phyloP scores from a whole-genome alignment of 2,329 filamentous ascomycete species.

The Ophiocordyceps camponoti-saundersi region DNA sequence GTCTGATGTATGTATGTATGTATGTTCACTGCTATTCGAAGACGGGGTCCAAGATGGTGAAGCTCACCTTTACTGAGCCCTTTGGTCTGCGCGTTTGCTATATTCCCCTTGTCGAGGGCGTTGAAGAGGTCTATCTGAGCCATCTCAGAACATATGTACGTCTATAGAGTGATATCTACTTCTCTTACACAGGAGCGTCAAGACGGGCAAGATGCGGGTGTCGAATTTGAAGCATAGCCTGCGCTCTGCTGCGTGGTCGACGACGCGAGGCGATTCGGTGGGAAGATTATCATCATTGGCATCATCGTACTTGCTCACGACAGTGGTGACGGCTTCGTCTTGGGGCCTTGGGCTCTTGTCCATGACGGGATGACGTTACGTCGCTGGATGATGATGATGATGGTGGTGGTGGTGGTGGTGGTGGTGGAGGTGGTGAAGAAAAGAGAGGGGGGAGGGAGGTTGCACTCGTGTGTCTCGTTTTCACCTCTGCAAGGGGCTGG shows the following conservation, averaged over 20 bases:
- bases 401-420: too few species aligned
- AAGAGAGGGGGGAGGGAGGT: too few species aligned
- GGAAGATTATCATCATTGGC: too few species aligned
- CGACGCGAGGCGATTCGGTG: slow-evolving; percentile 5
- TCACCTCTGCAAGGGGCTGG: too few species aligned
- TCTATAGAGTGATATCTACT: too few species aligned
- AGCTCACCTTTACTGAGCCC: slow-evolving; percentile 19
- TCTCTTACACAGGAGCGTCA: slow-evolving; percentile 32
- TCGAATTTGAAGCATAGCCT: slow-evolving; percentile 37
- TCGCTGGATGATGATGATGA: too few species aligned
- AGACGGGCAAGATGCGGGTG: slow-evolving; percentile 31
- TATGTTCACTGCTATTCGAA: neutral
- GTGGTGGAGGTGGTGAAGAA: too few species aligned
- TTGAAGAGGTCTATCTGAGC: slow-evolving; percentile 24
- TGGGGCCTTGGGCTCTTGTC: too few species aligned
- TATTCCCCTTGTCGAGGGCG: slow-evolving; percentile 24
- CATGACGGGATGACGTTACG: too few species aligned
- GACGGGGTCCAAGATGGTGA: neutral
- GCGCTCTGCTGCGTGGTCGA: slow-evolving; percentile 27
- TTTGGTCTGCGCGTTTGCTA: slow-evolving; percentile 38
- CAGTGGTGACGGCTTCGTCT: too few species aligned
- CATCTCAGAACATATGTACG: neutral
- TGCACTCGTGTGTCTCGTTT: too few species aligned
- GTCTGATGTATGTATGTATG: slow-evolving; percentile 10
- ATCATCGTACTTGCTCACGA: too few species aligned